phyloP scores from a whole-genome alignment of 2,329 filamentous ascomycete species.

The Botrytis medusae region DNA sequence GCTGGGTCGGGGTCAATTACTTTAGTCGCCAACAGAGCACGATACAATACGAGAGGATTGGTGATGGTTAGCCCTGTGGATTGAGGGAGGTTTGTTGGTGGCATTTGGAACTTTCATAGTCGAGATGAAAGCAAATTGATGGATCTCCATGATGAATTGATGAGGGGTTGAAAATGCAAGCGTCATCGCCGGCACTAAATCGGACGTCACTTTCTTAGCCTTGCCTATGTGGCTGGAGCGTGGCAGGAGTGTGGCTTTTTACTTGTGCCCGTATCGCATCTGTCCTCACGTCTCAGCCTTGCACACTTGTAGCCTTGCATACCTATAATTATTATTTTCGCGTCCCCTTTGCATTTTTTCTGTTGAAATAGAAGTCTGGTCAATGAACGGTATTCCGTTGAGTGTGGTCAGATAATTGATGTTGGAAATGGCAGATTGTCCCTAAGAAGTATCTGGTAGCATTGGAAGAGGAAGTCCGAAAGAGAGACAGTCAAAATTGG shows the following conservation, averaged over 20 bases:
- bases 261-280: neutral
- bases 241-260: neutral
- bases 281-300: neutral
- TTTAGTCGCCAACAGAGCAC: slow-evolving; percentile 63
- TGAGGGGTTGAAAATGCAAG: slow-evolving; percentile 5
- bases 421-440: neutral
- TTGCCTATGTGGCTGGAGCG: neutral
- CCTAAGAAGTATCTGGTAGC: neutral
- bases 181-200: slow-evolving; percentile 20
- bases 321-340: neutral
- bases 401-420: no score
- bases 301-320: neutral
- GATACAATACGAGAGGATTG: slow-evolving; percentile 76
- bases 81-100: slow-evolving; percentile 40
- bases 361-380: neutral
- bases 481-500: neutral
- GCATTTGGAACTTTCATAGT: slow-evolving; percentile 32
- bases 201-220: slow-evolving; percentile 8
- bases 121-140: neutral
- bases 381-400: neutral
- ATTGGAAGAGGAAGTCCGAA: neutral
- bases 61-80: slow-evolving; percentile 57
- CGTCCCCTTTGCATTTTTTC: neutral
- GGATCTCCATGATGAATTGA: neutral
- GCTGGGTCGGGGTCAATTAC: slow-evolving; percentile 67